phyloP scores from a whole-genome alignment of 352 stramenopile genomes.

The Globisporangium splendens region DNA sequence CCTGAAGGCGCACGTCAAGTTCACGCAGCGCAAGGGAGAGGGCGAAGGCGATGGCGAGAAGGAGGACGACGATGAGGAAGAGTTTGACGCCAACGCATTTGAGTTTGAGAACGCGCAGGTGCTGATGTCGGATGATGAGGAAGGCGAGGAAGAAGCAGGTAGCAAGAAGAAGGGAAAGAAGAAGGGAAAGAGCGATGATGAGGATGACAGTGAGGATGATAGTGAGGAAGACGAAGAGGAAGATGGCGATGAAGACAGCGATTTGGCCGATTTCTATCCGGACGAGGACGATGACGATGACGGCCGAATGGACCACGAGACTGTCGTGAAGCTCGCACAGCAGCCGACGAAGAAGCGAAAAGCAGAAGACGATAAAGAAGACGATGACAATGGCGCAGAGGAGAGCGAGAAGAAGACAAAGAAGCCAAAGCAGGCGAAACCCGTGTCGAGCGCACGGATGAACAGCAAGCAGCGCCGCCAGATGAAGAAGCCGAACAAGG shows the following conservation, averaged over 20 bases:
- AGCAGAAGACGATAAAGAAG: background rate
- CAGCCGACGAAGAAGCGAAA: constrained; percentile 7
- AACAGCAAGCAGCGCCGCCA: constrained; percentile 19
- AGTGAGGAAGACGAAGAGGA: constrained; percentile 16
- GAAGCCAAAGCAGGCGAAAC: constrained; percentile 7
- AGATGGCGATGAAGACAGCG: constrained; percentile 28
- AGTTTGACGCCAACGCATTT: constrained; percentile 79
- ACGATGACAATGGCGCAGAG: background rate
- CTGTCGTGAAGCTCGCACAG: constrained; percentile 10
- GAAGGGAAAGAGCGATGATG: constrained; percentile 19
- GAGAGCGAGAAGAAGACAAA: constrained; percentile 16
- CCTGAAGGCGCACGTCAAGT: constrained; percentile 71
- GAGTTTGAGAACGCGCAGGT: constrained; percentile 81
- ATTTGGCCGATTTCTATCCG: constrained; percentile 66
- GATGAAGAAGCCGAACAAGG: constrained; percentile 10
- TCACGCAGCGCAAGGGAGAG: constrained; percentile 21
- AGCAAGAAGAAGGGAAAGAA: constrained; percentile 16
- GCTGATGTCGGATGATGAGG: constrained; percentile 65
- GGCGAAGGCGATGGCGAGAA: constrained; percentile 56
- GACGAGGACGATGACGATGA: constrained; percentile 44
- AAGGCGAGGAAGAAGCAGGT: constrained; percentile 22
- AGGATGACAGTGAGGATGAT: constrained; percentile 16
- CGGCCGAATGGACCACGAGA: constrained; percentile 18
- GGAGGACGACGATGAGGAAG: constrained; percentile 27
- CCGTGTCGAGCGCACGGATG: constrained; percentile 11